Evolutionary conservation across 257 asterid species (phyloP), one percentile per base, ranked within the genome.

Genomic region (Solanum habrochaites): DNA sequence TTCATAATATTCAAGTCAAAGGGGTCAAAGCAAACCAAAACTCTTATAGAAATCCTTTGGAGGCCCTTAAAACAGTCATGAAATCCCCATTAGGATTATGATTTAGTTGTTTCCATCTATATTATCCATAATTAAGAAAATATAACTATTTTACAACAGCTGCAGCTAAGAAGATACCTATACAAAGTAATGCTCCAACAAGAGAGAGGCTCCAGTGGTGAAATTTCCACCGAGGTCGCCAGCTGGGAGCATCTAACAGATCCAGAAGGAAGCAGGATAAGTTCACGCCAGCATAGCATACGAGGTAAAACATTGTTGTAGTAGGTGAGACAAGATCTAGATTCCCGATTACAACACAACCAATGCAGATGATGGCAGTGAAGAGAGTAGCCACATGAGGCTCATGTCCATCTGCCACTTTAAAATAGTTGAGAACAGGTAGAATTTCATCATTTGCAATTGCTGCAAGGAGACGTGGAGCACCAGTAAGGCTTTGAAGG

Each of bases 151-250:
- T 25, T 70, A 69, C 39, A 42, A 86, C 35, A 45, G 84, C n/a
- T 77, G 83, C 13, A 47, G 60, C 74, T 52, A 31, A 52, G 85
- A 73, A 89, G 93, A 86, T 86, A 95, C 99, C 96, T 88, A 97
- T 92, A 90, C 99, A 97, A 81, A 97, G 90, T 80, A 89, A 88
- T 89, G 99, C 99, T 86, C 99, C 99, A 87, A 97, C 56, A 89
- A 97, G 99, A 90, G 99, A 97, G 89, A 97, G 95, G 88, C 99
- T 95, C 99, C 99, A 97, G 86, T 97, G 99, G 92, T 97, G 99
- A 93, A 95, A 97, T 87, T 94, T 97, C 99, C 99, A 97, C 81
- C 99, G 96, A 85, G 99, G 99, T 66, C 99, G 99, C 99, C 99
- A 97, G 93, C 99, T 94, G 90, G 99, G 99, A 89, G 99, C 98